Evolutionary conservation across 805 yeast species (phyloP), one percentile per base, ranked within the genome.

Genomic region (Candida ficus): DNA sequence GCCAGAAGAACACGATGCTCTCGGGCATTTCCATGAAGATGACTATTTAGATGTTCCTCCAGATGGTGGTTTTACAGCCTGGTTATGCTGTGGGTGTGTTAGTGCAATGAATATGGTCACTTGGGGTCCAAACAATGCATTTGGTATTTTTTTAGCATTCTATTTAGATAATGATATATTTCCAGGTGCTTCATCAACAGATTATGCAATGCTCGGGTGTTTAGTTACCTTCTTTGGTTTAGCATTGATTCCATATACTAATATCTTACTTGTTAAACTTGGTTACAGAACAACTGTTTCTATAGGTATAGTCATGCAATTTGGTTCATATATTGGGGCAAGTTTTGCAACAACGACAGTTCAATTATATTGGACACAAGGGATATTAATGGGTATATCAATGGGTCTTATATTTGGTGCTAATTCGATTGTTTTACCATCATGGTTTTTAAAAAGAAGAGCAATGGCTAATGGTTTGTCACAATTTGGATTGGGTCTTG

Each of bases 151-250:
- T 51, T 59, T 79, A 16, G 61, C 69, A 33, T 74, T 65, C 53
- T 78, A 76, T 52, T 47, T 72, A 10, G 54, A 63, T 10, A 45
- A 64, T 4, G 51, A 62, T 43, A 47, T 54, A 31, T 78, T 78
- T 41, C 64, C 68, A 0, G 78, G 73, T 7, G 80, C 80, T 0
- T 58, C 69, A 9, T 62, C 67, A 45, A 70, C 68, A 29, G 76
- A 74, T 39, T 79, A 62, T 55, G 80, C 83, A 4, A 46, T 75
- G 29, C 67, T 78, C 44, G 82, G 82, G 16, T 81, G 83, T 2
- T 37, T 77, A 7, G 64, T 70, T 0, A 62, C 74, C 14, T 70
- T 70, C 25, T 58, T 80, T 39, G 76, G 82, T 25, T 70, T 78
- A 49, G 54, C 68, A 50, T 54, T 75, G 39, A 59, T 82, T 38